Evolutionary conservation across 345 rosid species (phyloP).

Genomic region (Eucalyptus shirleyi): DNA sequence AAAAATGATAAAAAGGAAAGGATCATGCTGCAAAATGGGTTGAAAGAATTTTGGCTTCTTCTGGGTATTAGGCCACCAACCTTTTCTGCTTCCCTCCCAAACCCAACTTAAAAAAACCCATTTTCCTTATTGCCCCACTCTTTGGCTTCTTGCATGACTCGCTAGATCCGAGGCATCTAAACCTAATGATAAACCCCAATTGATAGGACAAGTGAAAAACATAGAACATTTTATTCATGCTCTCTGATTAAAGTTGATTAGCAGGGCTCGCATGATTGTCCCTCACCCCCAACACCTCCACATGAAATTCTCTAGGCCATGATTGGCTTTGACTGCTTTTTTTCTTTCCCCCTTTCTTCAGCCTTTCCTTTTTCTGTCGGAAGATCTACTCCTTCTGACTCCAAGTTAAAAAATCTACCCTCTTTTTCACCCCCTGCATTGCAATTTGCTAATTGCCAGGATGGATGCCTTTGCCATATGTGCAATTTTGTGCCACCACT

Average conservation of each 20-base stretch:
- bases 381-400: constrained; percentile 32
- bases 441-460: constrained; percentile 1
- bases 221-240: neutral
- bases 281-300: constrained; percentile 43
- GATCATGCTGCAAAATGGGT: neutral
- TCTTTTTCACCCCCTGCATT: constrained; percentile 1
- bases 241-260: neutral
- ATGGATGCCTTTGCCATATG: neutral
- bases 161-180: constrained; percentile 30
- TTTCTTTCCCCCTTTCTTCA: neutral
- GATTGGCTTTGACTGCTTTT: constrained; percentile 90
- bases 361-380: neutral
- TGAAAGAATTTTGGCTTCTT: constrained; percentile 23
- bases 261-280: constrained; percentile 8
- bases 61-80: constrained; percentile 29
- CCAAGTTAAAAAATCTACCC: neutral
- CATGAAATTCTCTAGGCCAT: constrained; percentile 60
- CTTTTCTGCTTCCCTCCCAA: neutral
- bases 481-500: neutral
- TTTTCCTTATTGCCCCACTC: neutral
- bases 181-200: constrained; percentile 5
- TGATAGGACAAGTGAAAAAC: neutral
- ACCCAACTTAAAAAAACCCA: neutral
- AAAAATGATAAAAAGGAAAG: neutral
- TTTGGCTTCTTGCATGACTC: constrained; percentile 27